phyloP scores from a whole-genome alignment of 1,284 basidiomycete species.

The Ustilago cynodontis region DNA sequence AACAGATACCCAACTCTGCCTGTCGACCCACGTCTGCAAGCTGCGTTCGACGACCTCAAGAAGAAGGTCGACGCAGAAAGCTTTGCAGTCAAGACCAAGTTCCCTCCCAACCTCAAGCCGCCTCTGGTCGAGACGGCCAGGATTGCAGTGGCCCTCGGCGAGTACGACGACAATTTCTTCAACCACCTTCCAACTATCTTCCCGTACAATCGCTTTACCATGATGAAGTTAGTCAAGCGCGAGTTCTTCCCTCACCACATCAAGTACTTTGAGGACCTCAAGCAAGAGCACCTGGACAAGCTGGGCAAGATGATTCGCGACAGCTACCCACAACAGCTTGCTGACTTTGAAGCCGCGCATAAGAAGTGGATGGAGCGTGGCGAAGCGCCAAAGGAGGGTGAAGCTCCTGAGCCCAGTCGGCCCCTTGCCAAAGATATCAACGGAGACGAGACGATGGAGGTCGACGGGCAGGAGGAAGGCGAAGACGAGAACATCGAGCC shows the following conservation, averaged over 20 bases:
- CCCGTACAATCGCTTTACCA: conserved; percentile 87
- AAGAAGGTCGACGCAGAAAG: conserved; percentile 72
- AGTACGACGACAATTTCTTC: conserved; percentile 93
- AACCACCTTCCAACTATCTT: conserved; percentile 86
- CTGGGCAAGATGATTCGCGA: conserved; percentile 53
- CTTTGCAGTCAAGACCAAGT: conserved; percentile 79
- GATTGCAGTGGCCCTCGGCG: conserved; percentile 82
- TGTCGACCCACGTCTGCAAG: conserved; percentile 77
- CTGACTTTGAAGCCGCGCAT: conserved; percentile 58
- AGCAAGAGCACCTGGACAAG: conserved; percentile 62
- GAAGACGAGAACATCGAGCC: conserved; percentile 54
- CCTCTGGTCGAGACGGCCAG: conserved; percentile 79
- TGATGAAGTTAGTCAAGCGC: conserved; percentile 69
- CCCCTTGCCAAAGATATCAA: neutral
- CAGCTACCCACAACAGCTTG: conserved; percentile 52
- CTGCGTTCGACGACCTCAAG: conserved; percentile 77
- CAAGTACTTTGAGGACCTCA: conserved; percentile 57
- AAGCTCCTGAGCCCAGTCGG: conserved; percentile 12
- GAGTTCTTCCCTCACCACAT: conserved; percentile 66
- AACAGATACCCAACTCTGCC: conserved; percentile 67
- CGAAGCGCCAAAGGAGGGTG: conserved; percentile 41
- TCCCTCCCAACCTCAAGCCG: conserved; percentile 84
- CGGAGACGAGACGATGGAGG: conserved; percentile 31
- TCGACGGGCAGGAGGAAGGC: conserved; percentile 29
- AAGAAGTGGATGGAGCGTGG: conserved; percentile 50